Evolutionary conservation across 768 basidiomycete genomes (phyloP).

Genomic region (Russula sp.): DNA sequence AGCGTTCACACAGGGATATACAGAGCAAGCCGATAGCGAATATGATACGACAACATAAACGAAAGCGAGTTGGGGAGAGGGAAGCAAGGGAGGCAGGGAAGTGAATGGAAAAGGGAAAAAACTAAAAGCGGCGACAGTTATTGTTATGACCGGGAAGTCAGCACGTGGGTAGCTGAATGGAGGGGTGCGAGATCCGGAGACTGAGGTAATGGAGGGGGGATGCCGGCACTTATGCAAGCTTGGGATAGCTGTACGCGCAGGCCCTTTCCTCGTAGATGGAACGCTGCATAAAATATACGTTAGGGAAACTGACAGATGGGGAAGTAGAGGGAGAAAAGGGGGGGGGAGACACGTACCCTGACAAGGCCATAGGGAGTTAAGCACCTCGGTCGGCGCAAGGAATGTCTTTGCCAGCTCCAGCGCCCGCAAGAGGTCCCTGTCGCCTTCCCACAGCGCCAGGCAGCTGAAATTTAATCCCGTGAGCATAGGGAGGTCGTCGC

Average conservation of each 20-base stretch:
- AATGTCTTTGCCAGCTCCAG: constrained; percentile 63
- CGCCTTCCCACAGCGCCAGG: constrained; percentile 58
- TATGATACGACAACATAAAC: constrained; percentile 6
- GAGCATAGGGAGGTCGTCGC: not conserved
- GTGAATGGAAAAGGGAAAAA: not conserved
- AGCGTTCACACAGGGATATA: constrained; percentile 9
- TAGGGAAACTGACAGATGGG: not conserved
- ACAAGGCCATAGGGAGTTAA: constrained; percentile 67
- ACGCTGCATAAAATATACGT: constrained; percentile 17
- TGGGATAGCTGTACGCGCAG: constrained; percentile 27
- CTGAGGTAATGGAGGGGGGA: constrained; percentile 23
- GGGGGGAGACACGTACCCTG: not conserved
- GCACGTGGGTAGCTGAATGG: not conserved
- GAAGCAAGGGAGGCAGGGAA: not conserved
- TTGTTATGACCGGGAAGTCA: constrained; percentile 1
- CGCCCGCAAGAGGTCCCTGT: constrained; percentile 50
- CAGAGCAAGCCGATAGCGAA: constrained; percentile 4
- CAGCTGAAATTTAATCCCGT: constrained; percentile 38
- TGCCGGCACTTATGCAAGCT: constrained; percentile 26
- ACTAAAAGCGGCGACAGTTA: not conserved
- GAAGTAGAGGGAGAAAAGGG: not conserved
- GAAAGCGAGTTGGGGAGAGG: not conserved
- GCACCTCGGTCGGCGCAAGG: constrained; percentile 54
- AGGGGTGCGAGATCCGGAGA: not conserved
- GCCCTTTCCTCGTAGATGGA: constrained; percentile 25